Evolutionary conservation across 805 yeast genomes (phyloP).

Genomic region (Lipomyces orientalis): DNA sequence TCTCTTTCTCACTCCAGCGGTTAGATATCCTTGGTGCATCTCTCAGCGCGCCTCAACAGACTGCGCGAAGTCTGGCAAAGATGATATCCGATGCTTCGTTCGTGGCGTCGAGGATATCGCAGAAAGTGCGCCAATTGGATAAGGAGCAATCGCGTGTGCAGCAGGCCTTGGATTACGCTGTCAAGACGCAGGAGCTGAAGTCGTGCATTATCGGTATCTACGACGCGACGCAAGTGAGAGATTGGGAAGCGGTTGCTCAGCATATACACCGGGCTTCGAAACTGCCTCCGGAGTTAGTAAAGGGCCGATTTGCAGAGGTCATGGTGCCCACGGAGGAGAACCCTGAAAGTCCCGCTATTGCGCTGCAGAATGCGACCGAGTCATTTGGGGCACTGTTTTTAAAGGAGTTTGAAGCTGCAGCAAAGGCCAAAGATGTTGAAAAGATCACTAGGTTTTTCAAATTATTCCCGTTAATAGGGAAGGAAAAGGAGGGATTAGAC

Average conservation of each 20-base stretch:
- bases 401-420: conserved; percentile 71
- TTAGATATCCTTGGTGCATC: conserved; percentile 43
- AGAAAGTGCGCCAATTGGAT: conserved; percentile 71
- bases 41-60: conserved; percentile 49
- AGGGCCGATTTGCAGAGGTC: conserved; percentile 73
- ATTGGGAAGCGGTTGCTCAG: conserved; percentile 80
- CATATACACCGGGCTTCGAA: conserved; percentile 55
- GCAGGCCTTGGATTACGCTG: conserved; percentile 66
- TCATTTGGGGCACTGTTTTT: conserved; percentile 64
- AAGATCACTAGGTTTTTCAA: conserved; percentile 79
- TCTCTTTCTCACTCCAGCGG: conserved; percentile 38
- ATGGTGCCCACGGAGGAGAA: conserved; percentile 87
- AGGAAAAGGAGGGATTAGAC: conserved; percentile 70
- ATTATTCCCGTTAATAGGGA: conserved; percentile 83
- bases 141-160: conserved; percentile 69
- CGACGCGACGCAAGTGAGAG: conserved; percentile 67
- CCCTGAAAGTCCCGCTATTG: conserved; percentile 73
- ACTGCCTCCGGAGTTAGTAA: conserved; percentile 60
- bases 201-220: conserved; percentile 67
- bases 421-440: conserved; percentile 66
- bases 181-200: conserved; percentile 68
- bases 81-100: conserved; percentile 66
- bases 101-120: conserved; percentile 69
- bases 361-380: conserved; percentile 63
- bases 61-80: conserved; percentile 62